Evolutionary conservation across 345 rosid species (phyloP), one percentile per base, ranked within the genome.

Genomic region (Populus nigra): DNA sequence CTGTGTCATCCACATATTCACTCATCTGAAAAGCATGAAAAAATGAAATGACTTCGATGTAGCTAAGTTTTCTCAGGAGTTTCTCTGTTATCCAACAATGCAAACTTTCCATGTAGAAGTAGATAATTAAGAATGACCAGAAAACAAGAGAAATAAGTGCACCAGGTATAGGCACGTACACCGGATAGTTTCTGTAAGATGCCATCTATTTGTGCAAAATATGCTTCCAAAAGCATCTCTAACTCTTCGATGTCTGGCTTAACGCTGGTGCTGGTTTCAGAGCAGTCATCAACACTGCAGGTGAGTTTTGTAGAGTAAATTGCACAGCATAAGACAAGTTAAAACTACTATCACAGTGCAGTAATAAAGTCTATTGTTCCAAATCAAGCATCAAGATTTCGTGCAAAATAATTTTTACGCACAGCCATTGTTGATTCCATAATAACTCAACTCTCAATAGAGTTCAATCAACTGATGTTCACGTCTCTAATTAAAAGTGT

Each of bases 181-280:
- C 77, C 82, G 3, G 90, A 89, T 29, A 89, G 74, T 66, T 87
- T 87, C 61, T 86, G 89, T 29, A 83, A 75, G 68, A 83, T 83
- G 68, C 92, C 88, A 65, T 87, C 90, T 31, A 84, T 74, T 71
- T 89, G 89, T 47, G 85, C 89, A 78, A 89, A 89, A 72, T 89
- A 86, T 20, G 89, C 92, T 81, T 89, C 89, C 63, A 87, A 80
- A 73, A 86, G 87, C 90, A 89, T 89, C 77, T 89, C 92, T 43
- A 89, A 72, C 84, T 86, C 90, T 79, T 87, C 87, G 0, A 89
- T 73, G 65, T 82, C 73, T 38, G 75, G 88, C 79, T 89, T 86
- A 27, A 76, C 31, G 69, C 36, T 68, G 27, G 55, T 27, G 20
- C 16, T 59, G 39, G 38, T 39, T 68, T 79, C 84, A 45, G 82